Evolutionary conservation across 1,139 yeast species (phyloP), one percentile per base, ranked within the genome.

Genomic region (Yamadazyma atmosphaerica): DNA sequence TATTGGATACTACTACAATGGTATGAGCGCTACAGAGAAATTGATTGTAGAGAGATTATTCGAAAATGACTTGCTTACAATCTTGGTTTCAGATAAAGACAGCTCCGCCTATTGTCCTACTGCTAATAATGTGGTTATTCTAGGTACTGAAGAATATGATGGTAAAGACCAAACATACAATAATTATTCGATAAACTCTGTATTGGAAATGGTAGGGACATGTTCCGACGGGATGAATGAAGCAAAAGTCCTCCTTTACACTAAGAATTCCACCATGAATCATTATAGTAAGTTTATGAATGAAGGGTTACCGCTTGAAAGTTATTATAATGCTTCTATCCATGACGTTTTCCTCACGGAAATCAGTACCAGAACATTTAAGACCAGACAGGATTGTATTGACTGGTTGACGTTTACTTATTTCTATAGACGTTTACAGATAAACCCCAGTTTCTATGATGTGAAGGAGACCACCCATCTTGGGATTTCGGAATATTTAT

Each of bases 361-460:
- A 49, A 81, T 89, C 12, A 77, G 85, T 36, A 77, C 81, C 11
- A 71, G 78, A 1, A 68, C 81, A n/a, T 74, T 92, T 41, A 74
- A 70, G 36, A 70, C 78, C 4, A 79, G 86, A 52, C 97, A 90
- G 51, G 95, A 86, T 47, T 86, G 95, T 47, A 77, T 94, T 43
- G 97, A 90, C 52, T 87, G 96, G 94, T 56, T 94, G 30, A 86
- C 97, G 0, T 86, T 78, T 59, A 77, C 96, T 0, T 86, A 81
- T 50, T 86, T 89, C 54, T 94, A 87, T 61, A 71, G 95, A 45
- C 68, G 98, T 37, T 58, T 92, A 17, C 83, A 81, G 41, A 72
- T 79, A 32, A 94, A 94, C 55, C 98, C 98, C 2, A 81, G 95
- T 44, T 94, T 78, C 56, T 94, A 94, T 55, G 96, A 90, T 15